A percentile compares a stretch with the other conserved stretches of the same genome.
Evolutionary conservation across 495 filamentous ascomycete genomes (phyloP).

Genomic region (Penicillium paxilli): DNA sequence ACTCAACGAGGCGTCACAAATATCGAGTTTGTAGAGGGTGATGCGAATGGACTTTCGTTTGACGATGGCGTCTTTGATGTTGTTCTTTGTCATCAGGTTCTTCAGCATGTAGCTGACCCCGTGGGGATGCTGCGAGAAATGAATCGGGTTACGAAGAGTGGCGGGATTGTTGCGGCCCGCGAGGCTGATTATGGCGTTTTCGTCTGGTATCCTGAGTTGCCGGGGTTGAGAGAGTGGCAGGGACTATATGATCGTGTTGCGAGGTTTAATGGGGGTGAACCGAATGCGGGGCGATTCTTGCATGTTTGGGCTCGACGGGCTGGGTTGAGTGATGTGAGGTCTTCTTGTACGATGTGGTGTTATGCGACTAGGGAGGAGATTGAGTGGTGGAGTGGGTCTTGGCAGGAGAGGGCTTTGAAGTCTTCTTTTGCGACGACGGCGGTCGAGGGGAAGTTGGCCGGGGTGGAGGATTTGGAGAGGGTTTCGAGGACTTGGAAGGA

Average conservation of each 20-base stretch:
- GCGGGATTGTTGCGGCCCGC: constrained; percentile 54
- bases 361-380: constrained; percentile 46
- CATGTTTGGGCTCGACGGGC: constrained; percentile 52
- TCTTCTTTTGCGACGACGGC: constrained; percentile 41
- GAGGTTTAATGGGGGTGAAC: constrained; percentile 43
- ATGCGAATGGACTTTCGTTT: constrained; percentile 45
- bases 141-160: constrained; percentile 46
- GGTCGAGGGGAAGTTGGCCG: constrained; percentile 37
- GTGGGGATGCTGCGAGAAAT: constrained; percentile 47
- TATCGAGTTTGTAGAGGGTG: constrained; percentile 45
- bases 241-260: constrained; percentile 39
- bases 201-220: constrained; percentile 46
- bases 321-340: constrained; percentile 42
- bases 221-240: constrained; percentile 41
- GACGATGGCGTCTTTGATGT: constrained; percentile 55
- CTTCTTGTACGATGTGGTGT: constrained; percentile 43
- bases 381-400: constrained; percentile 44
- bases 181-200: constrained; percentile 44
- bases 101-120: constrained; percentile 50
- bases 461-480: constrained; percentile 40
- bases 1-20: constrained; percentile 38
- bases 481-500: constrained; percentile 42
- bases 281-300: constrained; percentile 49
- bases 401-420: constrained; percentile 41
- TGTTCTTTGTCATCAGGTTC: constrained; percentile 54